Percentiles rank a stretch among this genome's conserved stretches.
phyloP scores from a whole-genome alignment of 345 rosid genomes.

The Melaleuca quinquenervia region DNA sequence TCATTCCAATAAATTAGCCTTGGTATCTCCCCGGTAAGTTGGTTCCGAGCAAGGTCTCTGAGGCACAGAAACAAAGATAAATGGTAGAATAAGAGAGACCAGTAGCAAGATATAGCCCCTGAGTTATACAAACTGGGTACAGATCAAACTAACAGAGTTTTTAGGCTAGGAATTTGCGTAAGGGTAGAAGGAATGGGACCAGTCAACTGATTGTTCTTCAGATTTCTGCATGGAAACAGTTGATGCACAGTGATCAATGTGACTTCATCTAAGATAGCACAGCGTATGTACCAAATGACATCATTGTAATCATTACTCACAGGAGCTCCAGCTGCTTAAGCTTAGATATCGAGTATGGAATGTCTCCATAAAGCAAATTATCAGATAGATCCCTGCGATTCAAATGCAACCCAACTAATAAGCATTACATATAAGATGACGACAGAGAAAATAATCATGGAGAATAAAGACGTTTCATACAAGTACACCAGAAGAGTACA shows the following conservation, averaged over 20 bases:
- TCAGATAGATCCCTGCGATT: slow-evolving; percentile 61
- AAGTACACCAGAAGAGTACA: slow-evolving; percentile 51
- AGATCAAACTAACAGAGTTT: slow-evolving; percentile 34
- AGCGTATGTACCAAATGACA: neutral
- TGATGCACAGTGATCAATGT: neutral
- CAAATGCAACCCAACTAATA: neutral
- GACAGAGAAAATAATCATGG: neutral
- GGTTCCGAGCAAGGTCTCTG: slow-evolving; percentile 79
- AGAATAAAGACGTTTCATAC: slow-evolving; percentile 15
- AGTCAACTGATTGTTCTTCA: slow-evolving; percentile 70
- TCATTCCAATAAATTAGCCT: slow-evolving; percentile 90
- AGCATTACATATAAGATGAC: neutral
- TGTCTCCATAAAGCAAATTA: slow-evolving; percentile 59
- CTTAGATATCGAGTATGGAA: slow-evolving; percentile 73
- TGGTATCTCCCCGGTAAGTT: slow-evolving; percentile 70
- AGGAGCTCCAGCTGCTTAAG: slow-evolving; percentile 67
- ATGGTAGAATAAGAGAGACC: neutral
- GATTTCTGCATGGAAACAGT: slow-evolving; percentile 24
- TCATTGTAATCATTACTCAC: slow-evolving; percentile 14
- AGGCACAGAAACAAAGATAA: neutral
- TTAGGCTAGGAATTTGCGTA: slow-evolving; percentile 79
- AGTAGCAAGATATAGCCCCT: neutral
- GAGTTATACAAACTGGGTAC: neutral
- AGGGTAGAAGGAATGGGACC: slow-evolving; percentile 90
- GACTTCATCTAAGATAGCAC: neutral